Conservation (phyloP, 129 eudicot genomes). For the Artemisia annua region DNA sequence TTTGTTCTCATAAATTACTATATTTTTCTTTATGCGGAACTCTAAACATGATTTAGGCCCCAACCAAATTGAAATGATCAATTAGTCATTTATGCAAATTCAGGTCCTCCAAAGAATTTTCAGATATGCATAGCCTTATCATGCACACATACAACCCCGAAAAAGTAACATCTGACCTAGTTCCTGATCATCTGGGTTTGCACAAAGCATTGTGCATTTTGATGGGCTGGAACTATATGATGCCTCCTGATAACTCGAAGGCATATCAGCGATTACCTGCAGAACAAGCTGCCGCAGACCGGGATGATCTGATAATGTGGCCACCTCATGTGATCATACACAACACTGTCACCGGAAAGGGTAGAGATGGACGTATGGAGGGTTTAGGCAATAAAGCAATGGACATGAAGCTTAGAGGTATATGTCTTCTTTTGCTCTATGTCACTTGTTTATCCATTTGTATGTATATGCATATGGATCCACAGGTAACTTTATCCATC, state of each 20-base stretch:
- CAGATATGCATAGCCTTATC: constrained; percentile 78
- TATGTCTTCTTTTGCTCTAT: constrained; percentile 9
- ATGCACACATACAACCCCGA: constrained; percentile 93
- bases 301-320: constrained; percentile 87
- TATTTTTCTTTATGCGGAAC: neutral
- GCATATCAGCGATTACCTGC: constrained; percentile 73
- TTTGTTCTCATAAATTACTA: neutral
- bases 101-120: constrained; percentile 91
- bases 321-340: constrained; percentile 90
- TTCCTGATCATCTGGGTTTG: constrained; percentile 82
- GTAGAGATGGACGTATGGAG: constrained; percentile 87
- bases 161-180: constrained; percentile 40
- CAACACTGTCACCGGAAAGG: constrained; percentile 80
- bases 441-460: constrained; percentile 1
- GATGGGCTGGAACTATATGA: constrained; percentile 83
- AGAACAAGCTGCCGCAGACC: constrained; percentile 68
- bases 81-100: constrained; percentile 49
- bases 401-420: constrained; percentile 93
- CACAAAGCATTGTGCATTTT: constrained; percentile 92
- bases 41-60: constrained; percentile 10
- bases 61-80: constrained; percentile 22
- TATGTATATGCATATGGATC: neutral
- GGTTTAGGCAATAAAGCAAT: constrained; percentile 94
- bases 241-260: constrained; percentile 84
- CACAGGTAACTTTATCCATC: neutral